Evolutionary conservation across 2,329 filamentous ascomycete genomes (phyloP), one percentile per base, ranked within the genome.

Genomic region (Dactylellina parvicollis): DNA sequence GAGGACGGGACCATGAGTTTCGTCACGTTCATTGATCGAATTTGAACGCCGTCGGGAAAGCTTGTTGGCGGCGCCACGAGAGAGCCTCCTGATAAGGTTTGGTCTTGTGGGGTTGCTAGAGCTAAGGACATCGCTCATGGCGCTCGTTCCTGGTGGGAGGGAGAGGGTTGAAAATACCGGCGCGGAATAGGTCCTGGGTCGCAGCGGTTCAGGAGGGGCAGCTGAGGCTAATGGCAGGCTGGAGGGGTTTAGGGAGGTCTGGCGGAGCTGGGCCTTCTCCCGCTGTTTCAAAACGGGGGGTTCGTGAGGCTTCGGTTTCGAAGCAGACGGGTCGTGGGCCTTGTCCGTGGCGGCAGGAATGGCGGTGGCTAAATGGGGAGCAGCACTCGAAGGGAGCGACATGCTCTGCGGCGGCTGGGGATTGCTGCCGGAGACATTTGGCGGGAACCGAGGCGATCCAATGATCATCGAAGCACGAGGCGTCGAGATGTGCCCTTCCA

Each of bases 1-100:
- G 57, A 96, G 90, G 64, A 92, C 90, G 1, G 95, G 95, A 0
- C 95, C 95, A 24, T 92, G 89, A 79, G 93, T 97, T 74, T 91
- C 89, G 79, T 97, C 92, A 42, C 93, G 88, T 79, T 90, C 92
- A 73, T 89, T 88, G 18, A 90, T 87, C 46, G 90, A 86, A 0
- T 89, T 89, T 1, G 91, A 92, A 14, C 92, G 96, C 74, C 90
- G 89, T 74, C 93, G 86, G 75, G 79, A 88, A 80, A 84, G 89
- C 82, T 85, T 89, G 80, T 87, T 89, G 49, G 87, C 88, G 4
- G 92, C 92, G 74, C 90, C 88, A 77, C 90, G 91, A 30, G 95
- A 98, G 20, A 97, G 83, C 75, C 93, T 87, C 75, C 95, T 88
- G 76, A 98, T 96, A 65, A 98, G 81, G 36, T 80, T 82, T 77